Evolutionary conservation across 805 yeast species (phyloP).

Genomic region (Saturnispora dispora): DNA sequence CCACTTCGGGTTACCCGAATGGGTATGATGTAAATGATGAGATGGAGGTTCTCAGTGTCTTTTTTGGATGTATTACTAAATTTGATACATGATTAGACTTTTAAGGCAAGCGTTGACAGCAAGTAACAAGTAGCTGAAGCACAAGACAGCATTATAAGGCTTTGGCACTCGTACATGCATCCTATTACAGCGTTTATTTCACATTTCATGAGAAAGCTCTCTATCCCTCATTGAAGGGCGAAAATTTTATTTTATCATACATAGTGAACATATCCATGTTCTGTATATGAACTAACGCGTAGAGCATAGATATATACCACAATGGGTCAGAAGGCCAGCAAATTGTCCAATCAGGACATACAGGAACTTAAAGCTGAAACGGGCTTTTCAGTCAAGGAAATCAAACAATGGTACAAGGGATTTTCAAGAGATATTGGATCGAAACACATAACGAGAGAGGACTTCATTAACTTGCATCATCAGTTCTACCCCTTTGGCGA

Average conservation of each 20-base stretch:
- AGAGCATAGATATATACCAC: neutral
- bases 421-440: constrained; percentile 88
- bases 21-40: too few species aligned
- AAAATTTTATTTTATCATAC: neutral
- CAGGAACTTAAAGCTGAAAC: constrained; percentile 76
- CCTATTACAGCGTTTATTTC: neutral
- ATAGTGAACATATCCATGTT: neutral
- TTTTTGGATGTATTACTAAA: too few species aligned
- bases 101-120: too few species aligned
- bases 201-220: neutral
- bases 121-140: too few species aligned
- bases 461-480: constrained; percentile 84
- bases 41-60: too few species aligned
- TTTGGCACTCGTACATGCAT: too few species aligned
- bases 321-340: constrained; percentile 95
- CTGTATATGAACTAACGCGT: neutral
- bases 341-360: constrained; percentile 83
- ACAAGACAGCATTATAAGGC: too few species aligned
- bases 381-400: constrained; percentile 83
- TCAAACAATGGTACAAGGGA: constrained; percentile 98
- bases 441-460: constrained; percentile 79
- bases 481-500: constrained; percentile 99
- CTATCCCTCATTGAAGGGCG: neutral
- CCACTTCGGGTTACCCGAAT: too few species aligned
- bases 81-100: too few species aligned